Evolutionary conservation across 768 basidiomycete genomes (phyloP).

Genomic region (Daedaleopsis sinensis): DNA sequence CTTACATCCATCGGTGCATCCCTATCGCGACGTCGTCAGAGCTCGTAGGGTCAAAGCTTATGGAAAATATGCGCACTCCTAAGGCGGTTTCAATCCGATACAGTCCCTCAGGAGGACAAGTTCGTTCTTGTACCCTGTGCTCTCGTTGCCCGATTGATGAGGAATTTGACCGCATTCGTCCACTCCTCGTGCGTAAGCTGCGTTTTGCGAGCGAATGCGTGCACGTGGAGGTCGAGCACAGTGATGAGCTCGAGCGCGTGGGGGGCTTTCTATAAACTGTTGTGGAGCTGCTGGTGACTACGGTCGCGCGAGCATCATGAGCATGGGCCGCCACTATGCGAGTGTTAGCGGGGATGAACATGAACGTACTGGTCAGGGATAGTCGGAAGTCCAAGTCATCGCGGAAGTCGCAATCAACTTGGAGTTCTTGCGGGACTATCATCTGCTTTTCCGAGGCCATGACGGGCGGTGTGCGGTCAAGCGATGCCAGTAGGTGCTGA

Average conservation of each 20-base stretch:
- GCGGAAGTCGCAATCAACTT: conserved; percentile 38
- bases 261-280: conserved; percentile 30
- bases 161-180: conserved; percentile 39
- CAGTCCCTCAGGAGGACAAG: conserved; percentile 45
- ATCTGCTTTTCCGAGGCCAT: conserved; percentile 37
- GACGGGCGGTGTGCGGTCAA: not conserved
- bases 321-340: too few species aligned
- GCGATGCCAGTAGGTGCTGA: not conserved
- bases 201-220: conserved; percentile 42
- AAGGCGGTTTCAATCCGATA: conserved; percentile 40
- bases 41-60: not conserved
- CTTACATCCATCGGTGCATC: conserved; percentile 37
- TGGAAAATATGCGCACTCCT: conserved; percentile 24
- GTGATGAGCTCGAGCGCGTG: conserved; percentile 35
- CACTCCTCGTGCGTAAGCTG: conserved; percentile 42
- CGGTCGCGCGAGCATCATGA: not conserved
- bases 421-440: conserved; percentile 37
- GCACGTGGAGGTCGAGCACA: conserved; percentile 37
- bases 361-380: conserved; percentile 35
- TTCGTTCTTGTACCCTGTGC: conserved; percentile 40
- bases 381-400: conserved; percentile 36
- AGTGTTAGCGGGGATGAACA: not conserved
- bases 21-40: conserved; percentile 13
- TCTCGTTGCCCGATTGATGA: conserved; percentile 43
- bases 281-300: conserved; percentile 33